Percentiles rank a stretch among this genome's conserved stretches.
Evolutionary conservation across 257 asterid genomes (phyloP).

Genomic region (Plectranthus barbatus): DNA sequence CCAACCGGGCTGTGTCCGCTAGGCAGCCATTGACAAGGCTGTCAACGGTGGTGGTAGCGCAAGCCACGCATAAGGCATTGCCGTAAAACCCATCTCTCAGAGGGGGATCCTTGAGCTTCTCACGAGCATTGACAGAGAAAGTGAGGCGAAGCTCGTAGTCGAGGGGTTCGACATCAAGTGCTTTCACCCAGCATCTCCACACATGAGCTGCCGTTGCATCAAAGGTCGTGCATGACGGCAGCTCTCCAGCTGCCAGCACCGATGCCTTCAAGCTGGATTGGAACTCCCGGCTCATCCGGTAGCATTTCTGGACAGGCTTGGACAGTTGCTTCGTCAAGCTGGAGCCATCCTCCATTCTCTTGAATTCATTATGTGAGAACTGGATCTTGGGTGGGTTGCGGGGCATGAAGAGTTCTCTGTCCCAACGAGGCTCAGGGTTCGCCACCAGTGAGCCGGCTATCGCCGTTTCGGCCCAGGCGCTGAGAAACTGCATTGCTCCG

Average conservation of each 20-base stretch:
- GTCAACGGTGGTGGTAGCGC: slow-evolving; percentile 47
- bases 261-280: slow-evolving; percentile 46
- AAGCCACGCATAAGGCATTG: slow-evolving; percentile 72
- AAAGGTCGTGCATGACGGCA: slow-evolving; percentile 48
- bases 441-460: slow-evolving; percentile 38
- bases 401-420: slow-evolving; percentile 54
- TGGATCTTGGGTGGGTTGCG: slow-evolving; percentile 46
- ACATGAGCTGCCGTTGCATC: slow-evolving; percentile 90
- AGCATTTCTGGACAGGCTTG: slow-evolving; percentile 66
- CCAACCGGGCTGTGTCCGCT: slow-evolving; percentile 28
- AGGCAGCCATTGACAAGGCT: slow-evolving; percentile 32
- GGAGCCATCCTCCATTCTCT: slow-evolving; percentile 43
- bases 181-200: slow-evolving; percentile 80
- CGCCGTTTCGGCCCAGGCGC: slow-evolving; percentile 74
- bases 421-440: slow-evolving; percentile 67
- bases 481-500: slow-evolving; percentile 83
- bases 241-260: slow-evolving; percentile 31
- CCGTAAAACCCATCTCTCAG: slow-evolving; percentile 70
- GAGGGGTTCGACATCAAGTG: slow-evolving; percentile 45
- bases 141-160: slow-evolving; percentile 68
- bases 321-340: slow-evolving; percentile 37
- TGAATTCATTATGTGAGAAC: slow-evolving; percentile 61
- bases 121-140: slow-evolving; percentile 69
- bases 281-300: slow-evolving; percentile 42
- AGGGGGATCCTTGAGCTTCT: slow-evolving; percentile 45